phyloP scores from a whole-genome alignment of 495 filamentous ascomycete species.

The Lindgomyces ingoldianus region DNA sequence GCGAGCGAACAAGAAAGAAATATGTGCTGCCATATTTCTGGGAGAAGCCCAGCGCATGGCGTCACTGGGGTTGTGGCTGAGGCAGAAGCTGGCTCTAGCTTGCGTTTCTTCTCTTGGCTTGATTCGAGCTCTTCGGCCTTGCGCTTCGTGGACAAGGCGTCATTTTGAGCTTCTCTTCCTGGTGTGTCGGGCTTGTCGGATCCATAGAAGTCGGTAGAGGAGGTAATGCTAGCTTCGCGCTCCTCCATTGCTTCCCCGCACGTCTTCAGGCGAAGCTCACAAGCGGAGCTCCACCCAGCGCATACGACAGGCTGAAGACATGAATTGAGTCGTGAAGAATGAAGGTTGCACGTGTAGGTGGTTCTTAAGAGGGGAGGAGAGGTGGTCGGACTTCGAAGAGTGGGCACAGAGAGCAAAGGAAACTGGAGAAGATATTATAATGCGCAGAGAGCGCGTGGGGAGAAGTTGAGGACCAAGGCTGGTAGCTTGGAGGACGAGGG shows the following conservation, averaged over 20 bases:
- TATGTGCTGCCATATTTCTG: conserved; percentile 45
- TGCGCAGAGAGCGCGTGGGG: background rate
- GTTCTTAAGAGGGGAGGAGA: background rate
- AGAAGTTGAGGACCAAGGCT: background rate
- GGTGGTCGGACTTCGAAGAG: background rate
- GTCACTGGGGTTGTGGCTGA: background rate
- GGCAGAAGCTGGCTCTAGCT: conserved; percentile 14
- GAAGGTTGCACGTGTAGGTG: background rate
- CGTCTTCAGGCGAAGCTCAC: conserved; percentile 24
- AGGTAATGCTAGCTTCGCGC: conserved; percentile 27
- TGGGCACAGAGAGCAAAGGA: background rate
- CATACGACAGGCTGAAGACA: conserved; percentile 24
- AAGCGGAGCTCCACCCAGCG: conserved; percentile 18
- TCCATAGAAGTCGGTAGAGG: conserved; percentile 36
- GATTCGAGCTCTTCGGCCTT: conserved; percentile 28
- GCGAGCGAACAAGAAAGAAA: conserved; percentile 40
- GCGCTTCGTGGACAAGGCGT: conserved; percentile 22
- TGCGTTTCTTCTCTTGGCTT: conserved; percentile 31
- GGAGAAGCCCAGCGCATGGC: conserved; percentile 33
- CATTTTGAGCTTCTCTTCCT: background rate
- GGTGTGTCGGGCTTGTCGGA: conserved; percentile 30
- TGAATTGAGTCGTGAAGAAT: conserved; percentile 9
- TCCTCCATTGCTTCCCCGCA: conserved; percentile 33
- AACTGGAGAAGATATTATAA: background rate
- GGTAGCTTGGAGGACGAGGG: background rate